Base-by-base conservation (phyloP, 164 flowering plant species). In the Nymphaea colorata region DNA sequence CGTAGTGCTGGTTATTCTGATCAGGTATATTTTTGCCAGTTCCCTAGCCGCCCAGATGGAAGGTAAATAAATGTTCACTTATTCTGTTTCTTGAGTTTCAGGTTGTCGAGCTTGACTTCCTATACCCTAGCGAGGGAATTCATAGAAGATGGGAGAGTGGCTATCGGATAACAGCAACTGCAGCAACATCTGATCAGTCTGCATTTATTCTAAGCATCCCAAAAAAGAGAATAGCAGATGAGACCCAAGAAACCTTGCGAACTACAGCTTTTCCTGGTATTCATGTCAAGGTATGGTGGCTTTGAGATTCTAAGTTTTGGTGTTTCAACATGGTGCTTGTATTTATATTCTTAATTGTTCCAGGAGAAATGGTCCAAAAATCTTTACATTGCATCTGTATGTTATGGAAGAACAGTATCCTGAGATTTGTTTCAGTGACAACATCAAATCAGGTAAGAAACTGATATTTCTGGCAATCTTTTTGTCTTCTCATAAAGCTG, bases 71-170 rank as follows among this genome's bases (percentile, higher is more conserved):
- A n/a, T 25, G 44, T 18, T 45, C 12, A 61, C 68, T 68, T 51
- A 64, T 41, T 14, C 62, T 61, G 36, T 68, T 59, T 4, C 63
- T 69, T 68, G 65, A n/a, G n/a, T 73, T 61, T 25, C 71, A 85
- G 89, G 89, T 85, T 53, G 85, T 85, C 64, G 89, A 85, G 70
- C 85, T 85, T 61, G 89, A 85, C 69, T 85, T 85, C 70, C 83
- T 77, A 4, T 85, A 85, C 66, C 89, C 89, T 45, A 83, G 89
- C 75, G 89, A 85, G 71, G 89, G 89, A 4, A 83, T 85, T 61
- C 89, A 80, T 70, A 70, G 81, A 69, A 67, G 89, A 67, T 85
- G 89, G 89, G 85, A 82, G 62, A 76, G 63, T 71, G 89, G 89
- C 55, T 83, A 82, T 68, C 70, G 89, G 42, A 83, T 85, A 62